A percentile compares a stretch with the other conserved stretches of the same genome.
These are phyloP conservation scores for Fusarium transvaalense DNA, from an alignment of 2,329 filamentous ascomycete species.

Conservation along the genomic window DNA sequence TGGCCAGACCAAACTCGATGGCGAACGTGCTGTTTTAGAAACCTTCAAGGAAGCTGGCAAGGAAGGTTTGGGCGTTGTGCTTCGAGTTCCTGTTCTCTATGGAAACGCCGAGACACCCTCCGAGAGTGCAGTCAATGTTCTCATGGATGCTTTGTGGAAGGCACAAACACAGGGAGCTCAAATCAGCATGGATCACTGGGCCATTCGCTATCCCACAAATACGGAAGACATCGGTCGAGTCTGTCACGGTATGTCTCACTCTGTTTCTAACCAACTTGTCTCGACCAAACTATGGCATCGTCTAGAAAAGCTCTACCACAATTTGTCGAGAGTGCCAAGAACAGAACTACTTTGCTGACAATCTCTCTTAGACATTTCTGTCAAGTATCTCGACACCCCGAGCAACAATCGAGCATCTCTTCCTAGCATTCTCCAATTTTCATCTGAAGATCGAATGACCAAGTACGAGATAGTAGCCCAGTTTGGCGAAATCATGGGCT, in stretches of 20 bases:
- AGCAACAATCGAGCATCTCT: constrained; percentile 63
- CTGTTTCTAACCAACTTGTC: constrained; percentile 17
- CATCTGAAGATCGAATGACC: constrained; percentile 85
- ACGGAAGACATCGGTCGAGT: constrained; percentile 88
- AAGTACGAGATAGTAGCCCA: constrained; percentile 89
- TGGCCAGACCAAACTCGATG: constrained; percentile 71
- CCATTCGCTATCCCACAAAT: constrained; percentile 86
- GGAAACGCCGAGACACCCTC: constrained; percentile 76
- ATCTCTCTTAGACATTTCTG: constrained; percentile 70
- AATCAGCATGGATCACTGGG: constrained; percentile 88
- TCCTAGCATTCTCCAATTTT: constrained; percentile 83
- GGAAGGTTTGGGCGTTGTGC: constrained; percentile 71
- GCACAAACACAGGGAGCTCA: constrained; percentile 72
- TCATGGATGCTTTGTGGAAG: constrained; percentile 83
- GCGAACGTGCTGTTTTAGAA: constrained; percentile 74
- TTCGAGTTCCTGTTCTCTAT: constrained; percentile 88
- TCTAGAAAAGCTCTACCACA: background rate
- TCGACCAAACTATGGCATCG: constrained; percentile 1
- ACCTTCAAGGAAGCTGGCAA: constrained; percentile 64
- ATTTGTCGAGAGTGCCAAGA: background rate
- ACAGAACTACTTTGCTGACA: background rate
- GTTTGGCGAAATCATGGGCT: constrained; percentile 82
- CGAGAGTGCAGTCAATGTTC: constrained; percentile 85
- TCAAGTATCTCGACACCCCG: constrained; percentile 71
- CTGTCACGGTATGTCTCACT: constrained; percentile 68